Percentiles rank a stretch among this genome's conserved stretches.
These are phyloP conservation scores for Takashimella koratensis DNA, from an alignment of 1,284 basidiomycete genomes.

Conservation along the genomic window DNA sequence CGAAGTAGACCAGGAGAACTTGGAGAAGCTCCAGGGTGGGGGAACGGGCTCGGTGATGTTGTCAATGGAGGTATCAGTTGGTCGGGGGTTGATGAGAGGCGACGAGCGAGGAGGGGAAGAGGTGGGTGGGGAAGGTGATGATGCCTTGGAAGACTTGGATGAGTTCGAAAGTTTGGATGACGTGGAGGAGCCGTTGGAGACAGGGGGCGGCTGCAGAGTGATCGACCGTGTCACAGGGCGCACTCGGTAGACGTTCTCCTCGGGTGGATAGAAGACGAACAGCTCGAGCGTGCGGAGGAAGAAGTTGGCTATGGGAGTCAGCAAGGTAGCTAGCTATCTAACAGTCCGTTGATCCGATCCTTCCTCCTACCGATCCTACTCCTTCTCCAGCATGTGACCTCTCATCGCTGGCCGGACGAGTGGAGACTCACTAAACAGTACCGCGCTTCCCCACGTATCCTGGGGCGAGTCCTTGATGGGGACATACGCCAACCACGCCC, in stretches of 20 bases:
- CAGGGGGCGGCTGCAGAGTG: not conserved
- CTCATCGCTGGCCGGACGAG: not conserved
- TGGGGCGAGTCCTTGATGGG: conserved; percentile 12
- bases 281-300: conserved; percentile 23
- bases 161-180: not conserved
- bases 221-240: not conserved
- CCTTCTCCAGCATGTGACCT: not conserved
- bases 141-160: conserved; percentile 7
- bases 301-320: conserved; percentile 9
- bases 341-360: too few species aligned
- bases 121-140: too few species aligned
- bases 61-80: not conserved
- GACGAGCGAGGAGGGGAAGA: not conserved
- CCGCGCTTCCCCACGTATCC: conserved; percentile 28
- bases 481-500: conserved; percentile 16
- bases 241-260: conserved; percentile 31
- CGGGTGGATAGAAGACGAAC: conserved; percentile 35
- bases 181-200: not conserved
- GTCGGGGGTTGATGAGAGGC: too few species aligned
- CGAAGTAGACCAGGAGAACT: conserved; percentile 33
- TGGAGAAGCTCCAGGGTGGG: conserved; percentile 30
- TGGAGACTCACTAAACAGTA: conserved; percentile 19
- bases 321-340: too few species aligned
- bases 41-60: conserved; percentile 30
- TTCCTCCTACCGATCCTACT: too few species aligned